Evolutionary conservation across 495 filamentous ascomycete species (phyloP).

Genomic region (Cryomyces minteri): DNA sequence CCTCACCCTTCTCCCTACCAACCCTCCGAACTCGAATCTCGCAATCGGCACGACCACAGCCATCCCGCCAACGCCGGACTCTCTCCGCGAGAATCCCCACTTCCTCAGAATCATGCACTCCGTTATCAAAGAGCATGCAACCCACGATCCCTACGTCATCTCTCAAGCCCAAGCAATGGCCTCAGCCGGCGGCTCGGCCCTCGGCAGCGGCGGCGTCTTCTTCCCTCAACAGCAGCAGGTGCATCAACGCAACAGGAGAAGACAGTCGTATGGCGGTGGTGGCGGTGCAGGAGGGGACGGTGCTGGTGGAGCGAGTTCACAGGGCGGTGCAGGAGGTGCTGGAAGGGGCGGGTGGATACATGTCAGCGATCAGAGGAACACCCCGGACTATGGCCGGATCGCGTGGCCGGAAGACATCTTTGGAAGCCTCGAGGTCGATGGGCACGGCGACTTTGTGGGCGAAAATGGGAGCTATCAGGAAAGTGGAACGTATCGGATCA

Average conservation of each 20-base stretch:
- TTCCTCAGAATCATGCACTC: constrained; percentile 63
- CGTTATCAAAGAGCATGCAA: constrained; percentile 49
- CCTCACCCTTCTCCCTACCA: constrained; percentile 57
- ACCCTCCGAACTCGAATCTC: constrained; percentile 46
- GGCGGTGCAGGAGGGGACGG: constrained; percentile 30
- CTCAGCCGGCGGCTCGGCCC: constrained; percentile 52
- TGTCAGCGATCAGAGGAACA: constrained; percentile 62
- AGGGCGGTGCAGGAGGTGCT: constrained; percentile 68
- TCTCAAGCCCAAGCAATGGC: constrained; percentile 65
- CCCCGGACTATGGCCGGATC: constrained; percentile 81
- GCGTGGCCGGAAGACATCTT: constrained; percentile 85
- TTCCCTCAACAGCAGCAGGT: constrained; percentile 28
- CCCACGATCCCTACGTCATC: constrained; percentile 50
- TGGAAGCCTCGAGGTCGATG: constrained; percentile 77
- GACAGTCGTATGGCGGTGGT: constrained; percentile 20
- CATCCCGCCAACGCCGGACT: constrained; percentile 58
- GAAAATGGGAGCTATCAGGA: constrained; percentile 39
- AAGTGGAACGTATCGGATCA: constrained; percentile 48
- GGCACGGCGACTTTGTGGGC: constrained; percentile 48
- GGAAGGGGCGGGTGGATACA: constrained; percentile 81
- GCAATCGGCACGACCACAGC: constrained; percentile 58
- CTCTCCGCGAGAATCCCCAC: constrained; percentile 55
- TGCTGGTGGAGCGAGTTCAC: constrained; percentile 57
- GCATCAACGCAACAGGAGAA: neutral
- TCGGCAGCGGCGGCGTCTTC: constrained; percentile 47